phyloP scores from a whole-genome alignment of 1,284 basidiomycete species.

The Psilocybe mexicana region DNA sequence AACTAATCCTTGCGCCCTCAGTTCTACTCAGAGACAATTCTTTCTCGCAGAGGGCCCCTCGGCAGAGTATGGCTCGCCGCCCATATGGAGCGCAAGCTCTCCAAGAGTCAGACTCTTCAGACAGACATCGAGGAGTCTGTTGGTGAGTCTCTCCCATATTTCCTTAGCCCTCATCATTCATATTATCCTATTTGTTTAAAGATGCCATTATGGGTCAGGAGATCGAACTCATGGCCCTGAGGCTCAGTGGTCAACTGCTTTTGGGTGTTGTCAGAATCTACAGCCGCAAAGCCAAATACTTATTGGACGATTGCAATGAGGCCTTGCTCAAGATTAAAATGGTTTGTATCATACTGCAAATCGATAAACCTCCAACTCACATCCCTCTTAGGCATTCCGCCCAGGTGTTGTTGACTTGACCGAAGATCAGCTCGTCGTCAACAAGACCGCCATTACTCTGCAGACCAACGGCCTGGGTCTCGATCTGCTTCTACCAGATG shows the following conservation, averaged over 20 bases:
- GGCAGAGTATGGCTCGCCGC: slow-evolving; percentile 99
- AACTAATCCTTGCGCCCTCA: slow-evolving; percentile 28
- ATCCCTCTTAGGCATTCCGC: slow-evolving; percentile 73
- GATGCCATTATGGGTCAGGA: slow-evolving; percentile 91
- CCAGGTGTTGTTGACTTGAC: slow-evolving; percentile 94
- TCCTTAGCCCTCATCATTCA: background rate
- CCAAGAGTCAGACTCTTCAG: slow-evolving; percentile 91
- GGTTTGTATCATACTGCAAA: slow-evolving; percentile 44
- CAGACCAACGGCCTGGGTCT: slow-evolving; percentile 74
- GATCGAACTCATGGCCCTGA: slow-evolving; percentile 87
- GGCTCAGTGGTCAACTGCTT: slow-evolving; percentile 92
- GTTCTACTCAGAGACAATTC: slow-evolving; percentile 93
- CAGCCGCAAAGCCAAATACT: slow-evolving; percentile 95
- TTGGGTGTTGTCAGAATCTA: slow-evolving; percentile 97
- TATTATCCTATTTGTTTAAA: slow-evolving; percentile 28
- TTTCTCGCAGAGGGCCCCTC: slow-evolving; percentile 90
- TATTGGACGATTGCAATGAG: slow-evolving; percentile 97
- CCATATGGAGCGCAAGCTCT: slow-evolving; percentile 97
- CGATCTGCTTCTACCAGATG: slow-evolving; percentile 79
- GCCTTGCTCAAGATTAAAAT: slow-evolving; percentile 94
- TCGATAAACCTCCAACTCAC: background rate
- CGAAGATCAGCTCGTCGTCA: slow-evolving; percentile 87
- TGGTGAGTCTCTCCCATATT: slow-evolving; percentile 51
- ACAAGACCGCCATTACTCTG: slow-evolving; percentile 85
- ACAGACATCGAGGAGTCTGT: slow-evolving; percentile 94